Conservation (phyloP, 2,329 filamentous ascomycete species). For the Trichoderma brevicompactum region DNA sequence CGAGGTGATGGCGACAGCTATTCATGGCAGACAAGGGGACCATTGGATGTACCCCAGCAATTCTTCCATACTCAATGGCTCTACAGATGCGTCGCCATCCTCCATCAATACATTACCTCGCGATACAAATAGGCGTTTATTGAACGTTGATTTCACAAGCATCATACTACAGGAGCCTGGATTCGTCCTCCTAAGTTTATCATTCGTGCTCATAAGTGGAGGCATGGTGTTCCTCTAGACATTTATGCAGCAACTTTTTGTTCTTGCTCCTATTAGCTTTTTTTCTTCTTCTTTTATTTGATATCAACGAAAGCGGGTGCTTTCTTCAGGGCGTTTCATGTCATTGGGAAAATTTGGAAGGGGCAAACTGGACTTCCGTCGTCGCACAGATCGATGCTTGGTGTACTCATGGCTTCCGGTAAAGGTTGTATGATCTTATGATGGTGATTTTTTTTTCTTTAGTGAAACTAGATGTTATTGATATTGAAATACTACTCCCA, state of each 20-base stretch:
- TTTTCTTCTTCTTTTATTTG: neutral
- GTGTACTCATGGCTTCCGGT: neutral
- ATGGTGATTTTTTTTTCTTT: neutral
- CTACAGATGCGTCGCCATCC: slow-evolving; percentile 4
- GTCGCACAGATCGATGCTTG: neutral
- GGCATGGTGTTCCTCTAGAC: slow-evolving; percentile 34
- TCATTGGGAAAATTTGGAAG: neutral
- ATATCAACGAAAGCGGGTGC: neutral
- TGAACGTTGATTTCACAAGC: slow-evolving; percentile 31
- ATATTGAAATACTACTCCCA: neutral
- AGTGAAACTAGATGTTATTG: neutral
- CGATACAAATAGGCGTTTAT: neutral
- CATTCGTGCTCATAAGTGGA: slow-evolving; percentile 35
- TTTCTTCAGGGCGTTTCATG: neutral
- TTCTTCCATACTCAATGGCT: slow-evolving; percentile 41
- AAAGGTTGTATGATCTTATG: neutral
- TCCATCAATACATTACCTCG: neutral
- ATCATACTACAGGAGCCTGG: slow-evolving; percentile 33
- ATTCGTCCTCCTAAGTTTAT: slow-evolving; percentile 34
- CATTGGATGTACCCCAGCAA: slow-evolving; percentile 52
- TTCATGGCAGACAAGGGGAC: neutral
- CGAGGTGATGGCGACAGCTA: neutral
- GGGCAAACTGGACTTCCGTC: neutral
- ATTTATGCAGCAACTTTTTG: neutral
- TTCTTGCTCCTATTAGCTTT: neutral